A percentile compares a stretch with the other conserved stretches of the same genome.
Conservation (phyloP, 2,329 filamentous ascomycete species). For the Seiridium cupressi region DNA sequence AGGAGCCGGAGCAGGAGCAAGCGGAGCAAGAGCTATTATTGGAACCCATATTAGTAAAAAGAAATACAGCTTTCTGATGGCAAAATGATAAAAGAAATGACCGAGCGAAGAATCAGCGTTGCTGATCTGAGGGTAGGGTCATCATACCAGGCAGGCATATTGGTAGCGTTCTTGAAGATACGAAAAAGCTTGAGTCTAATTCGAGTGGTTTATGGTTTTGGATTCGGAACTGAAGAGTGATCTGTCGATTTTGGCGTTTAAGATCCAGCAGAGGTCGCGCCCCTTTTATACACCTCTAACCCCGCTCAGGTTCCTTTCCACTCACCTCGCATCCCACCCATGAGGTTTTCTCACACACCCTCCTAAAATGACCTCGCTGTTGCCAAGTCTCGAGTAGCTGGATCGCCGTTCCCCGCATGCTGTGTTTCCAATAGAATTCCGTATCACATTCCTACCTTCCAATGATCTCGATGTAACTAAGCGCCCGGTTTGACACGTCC, state of each 20-base stretch:
- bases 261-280: not conserved
- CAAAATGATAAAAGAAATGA: not conserved
- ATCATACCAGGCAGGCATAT: constrained; percentile 7
- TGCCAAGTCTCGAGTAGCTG: not conserved
- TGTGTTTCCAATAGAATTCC: not conserved
- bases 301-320: not conserved
- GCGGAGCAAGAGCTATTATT: constrained; percentile 2
- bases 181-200: not conserved
- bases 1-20: constrained; percentile 7
- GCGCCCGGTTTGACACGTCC: constrained; percentile 1
- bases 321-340: not conserved
- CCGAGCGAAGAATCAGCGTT: too few species aligned
- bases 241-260: not conserved
- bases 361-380: not conserved
- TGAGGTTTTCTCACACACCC: not conserved
- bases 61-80: not conserved
- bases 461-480: not conserved
- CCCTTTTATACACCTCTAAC: not conserved
- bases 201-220: not conserved
- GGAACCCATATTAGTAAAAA: not conserved
- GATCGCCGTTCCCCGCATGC: not conserved
- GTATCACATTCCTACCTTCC: not conserved
- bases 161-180: not conserved
- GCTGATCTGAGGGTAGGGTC: not conserved
- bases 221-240: not conserved